Conservation (phyloP, 306 rosid species). For the Prunus armeniaca region DNA sequence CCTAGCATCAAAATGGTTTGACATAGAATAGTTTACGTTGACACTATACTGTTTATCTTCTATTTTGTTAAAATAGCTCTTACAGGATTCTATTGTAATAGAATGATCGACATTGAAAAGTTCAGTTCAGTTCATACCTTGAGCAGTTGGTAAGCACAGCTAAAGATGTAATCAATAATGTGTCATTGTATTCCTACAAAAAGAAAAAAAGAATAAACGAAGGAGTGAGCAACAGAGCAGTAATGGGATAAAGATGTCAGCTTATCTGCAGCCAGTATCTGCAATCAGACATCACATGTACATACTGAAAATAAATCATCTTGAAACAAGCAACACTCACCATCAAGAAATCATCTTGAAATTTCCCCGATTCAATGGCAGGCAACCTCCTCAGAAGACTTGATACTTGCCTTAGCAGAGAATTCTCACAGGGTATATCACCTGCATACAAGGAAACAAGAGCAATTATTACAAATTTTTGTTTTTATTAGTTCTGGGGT, state of each 20-base stretch:
- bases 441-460: constrained; percentile 40
- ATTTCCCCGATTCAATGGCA: constrained; percentile 82
- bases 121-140: constrained; percentile 46
- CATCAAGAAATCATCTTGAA: constrained; percentile 93
- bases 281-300: background rate
- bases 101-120: background rate
- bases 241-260: background rate
- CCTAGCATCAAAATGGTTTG: background rate
- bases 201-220: constrained; percentile 4
- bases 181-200: constrained; percentile 85
- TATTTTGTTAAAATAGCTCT: background rate
- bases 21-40: background rate
- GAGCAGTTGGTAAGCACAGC: constrained; percentile 98
- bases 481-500: background rate
- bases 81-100: background rate
- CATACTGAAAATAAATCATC: background rate
- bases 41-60: background rate
- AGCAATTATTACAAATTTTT: background rate
- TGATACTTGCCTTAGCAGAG: constrained; percentile 88
- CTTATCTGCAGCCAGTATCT: background rate
- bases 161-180: constrained; percentile 75
- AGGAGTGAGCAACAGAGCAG: background rate
- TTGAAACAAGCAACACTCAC: constrained; percentile 44
- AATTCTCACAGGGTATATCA: constrained; percentile 79
- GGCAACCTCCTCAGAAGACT: constrained; percentile 92